phyloP scores from a whole-genome alignment of 441 rosid genomes.

The Kokia cookei region DNA sequence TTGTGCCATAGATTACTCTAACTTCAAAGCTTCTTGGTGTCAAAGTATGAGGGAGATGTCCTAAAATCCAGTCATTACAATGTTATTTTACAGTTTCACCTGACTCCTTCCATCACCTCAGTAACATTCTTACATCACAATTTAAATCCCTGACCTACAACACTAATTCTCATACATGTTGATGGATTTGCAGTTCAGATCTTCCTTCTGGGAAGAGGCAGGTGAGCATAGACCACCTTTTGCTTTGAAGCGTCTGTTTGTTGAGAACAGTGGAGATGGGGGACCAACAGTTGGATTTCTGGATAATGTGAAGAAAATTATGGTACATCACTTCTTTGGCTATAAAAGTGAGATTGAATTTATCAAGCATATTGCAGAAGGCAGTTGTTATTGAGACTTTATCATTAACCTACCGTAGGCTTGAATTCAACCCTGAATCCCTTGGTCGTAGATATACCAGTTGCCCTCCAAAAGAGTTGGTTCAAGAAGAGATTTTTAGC shows the following conservation, averaged over 20 bases:
- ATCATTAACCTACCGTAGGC: background rate
- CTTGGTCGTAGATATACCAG: background rate
- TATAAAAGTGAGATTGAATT: conserved; percentile 7
- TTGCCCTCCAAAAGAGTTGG: background rate
- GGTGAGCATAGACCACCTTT: background rate
- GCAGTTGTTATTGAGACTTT: background rate
- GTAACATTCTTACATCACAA: too few species aligned
- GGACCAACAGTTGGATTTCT: background rate
- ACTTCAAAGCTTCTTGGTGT: background rate
- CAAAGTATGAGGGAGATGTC: background rate
- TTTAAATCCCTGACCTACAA: too few species aligned
- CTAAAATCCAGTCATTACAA: too few species aligned
- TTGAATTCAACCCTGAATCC: background rate
- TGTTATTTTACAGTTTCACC: too few species aligned
- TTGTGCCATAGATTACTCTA: background rate
- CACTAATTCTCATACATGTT: background rate
- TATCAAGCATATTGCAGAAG: background rate
- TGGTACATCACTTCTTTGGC: background rate
- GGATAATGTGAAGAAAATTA: background rate
- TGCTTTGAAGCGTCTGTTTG: background rate
- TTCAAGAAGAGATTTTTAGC: background rate
- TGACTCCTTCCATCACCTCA: too few species aligned
- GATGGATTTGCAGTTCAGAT: background rate
- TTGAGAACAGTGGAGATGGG: background rate
- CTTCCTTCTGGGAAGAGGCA: background rate